Evolutionary conservation across 2,329 filamentous ascomycete genomes (phyloP), one percentile per base, ranked within the genome.

Genomic region (Raffaelea ambrosiae): DNA sequence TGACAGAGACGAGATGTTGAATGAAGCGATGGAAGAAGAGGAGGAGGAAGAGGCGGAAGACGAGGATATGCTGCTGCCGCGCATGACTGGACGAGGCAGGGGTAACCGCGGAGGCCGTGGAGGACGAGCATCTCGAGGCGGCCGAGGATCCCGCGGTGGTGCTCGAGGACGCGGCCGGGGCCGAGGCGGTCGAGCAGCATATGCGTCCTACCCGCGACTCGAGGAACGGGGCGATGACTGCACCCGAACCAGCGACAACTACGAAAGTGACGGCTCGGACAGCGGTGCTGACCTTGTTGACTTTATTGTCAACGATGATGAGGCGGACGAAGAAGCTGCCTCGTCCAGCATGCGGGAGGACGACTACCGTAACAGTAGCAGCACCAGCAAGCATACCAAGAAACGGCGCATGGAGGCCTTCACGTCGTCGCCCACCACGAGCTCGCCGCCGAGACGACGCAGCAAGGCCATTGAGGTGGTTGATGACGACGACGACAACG

Each of bases 221-320:
- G 71, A 76, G 43, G 72, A 74, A 43, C 43, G 67, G 19, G 74
- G 73, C 16, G 74, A 77, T 50, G 73, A 77, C 50, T 76, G 73
- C 54, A 69, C 66, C 47, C 63, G 70, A 20, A 70, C 71, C 14
- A 74, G 71, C 53, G 72, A 75, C 52, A 53, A 69, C 48, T 59
- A 69, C 49, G 67, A 70, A 44, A 67, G 64, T 18, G 67, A 71
- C 52, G 72, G 67, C 14, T 74, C 70, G 0, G 73, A 76, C 49
- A 64, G 67, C 49, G 72, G 70, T 13, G 66, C 62, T 40, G 75
- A 78, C 53, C 59, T 79, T 14, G 48, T 77, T 55, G 66, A 79
- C 65, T 74, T 86, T 63, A 59, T 86, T 57, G 68, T 82, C 58
- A 60, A 67, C 53, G 62, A 80, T 61, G 62, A 81, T 43, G 54